These are phyloP conservation scores for Nannochloris sp. DNA, from an alignment of 139 green algal species.

Conservation along the genomic window DNA sequence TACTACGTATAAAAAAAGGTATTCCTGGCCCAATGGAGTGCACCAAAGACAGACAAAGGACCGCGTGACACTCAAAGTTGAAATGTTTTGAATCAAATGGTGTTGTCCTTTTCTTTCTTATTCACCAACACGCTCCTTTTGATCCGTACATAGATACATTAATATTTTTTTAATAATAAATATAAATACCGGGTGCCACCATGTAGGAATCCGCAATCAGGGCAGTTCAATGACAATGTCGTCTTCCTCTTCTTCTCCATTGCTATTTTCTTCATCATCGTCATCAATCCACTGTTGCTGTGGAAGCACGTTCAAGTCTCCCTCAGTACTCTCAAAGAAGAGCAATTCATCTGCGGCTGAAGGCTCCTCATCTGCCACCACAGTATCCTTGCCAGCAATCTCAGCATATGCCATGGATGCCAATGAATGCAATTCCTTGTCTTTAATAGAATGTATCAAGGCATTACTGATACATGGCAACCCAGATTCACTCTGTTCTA, in stretches of 20 bases:
- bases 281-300: not conserved
- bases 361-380: not conserved
- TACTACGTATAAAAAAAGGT: not conserved
- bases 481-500: not conserved
- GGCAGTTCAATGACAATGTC: not conserved
- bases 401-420: not conserved
- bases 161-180: not conserved
- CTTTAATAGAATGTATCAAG: not conserved
- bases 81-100: too few relatives aligned
- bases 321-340: conserved; percentile 10
- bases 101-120: too few relatives aligned
- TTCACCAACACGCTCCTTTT: too few relatives aligned
- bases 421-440: not conserved
- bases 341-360: conserved; percentile 10
- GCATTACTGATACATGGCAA: not conserved
- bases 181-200: not conserved
- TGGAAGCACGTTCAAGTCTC: not conserved
- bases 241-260: not conserved
- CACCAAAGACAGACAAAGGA: too few relatives aligned
- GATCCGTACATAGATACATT: too few relatives aligned
- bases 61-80: too few relatives aligned
- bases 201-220: not conserved
- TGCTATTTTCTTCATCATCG: not conserved
- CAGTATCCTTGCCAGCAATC: too few relatives aligned
- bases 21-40: too few relatives aligned